Evolutionary conservation across 2,329 filamentous ascomycete species (phyloP).

Genomic region (Aspergillus ruber): DNA sequence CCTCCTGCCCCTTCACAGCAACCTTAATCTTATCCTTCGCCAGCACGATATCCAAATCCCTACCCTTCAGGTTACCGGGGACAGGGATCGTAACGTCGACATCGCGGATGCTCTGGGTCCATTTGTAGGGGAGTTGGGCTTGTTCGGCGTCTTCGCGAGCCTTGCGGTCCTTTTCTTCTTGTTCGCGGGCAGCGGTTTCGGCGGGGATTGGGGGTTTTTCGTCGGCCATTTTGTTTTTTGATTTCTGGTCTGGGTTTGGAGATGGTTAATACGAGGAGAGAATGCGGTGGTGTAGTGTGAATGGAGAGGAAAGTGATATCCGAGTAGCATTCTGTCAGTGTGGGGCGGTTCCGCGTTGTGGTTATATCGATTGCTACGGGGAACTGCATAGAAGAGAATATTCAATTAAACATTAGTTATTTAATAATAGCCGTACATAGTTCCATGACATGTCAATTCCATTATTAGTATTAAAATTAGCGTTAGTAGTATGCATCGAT

Average conservation of each 20-base stretch:
- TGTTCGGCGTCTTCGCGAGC: constrained; percentile 82
- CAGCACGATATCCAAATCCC: constrained; percentile 76
- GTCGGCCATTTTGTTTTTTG: constrained; percentile 20
- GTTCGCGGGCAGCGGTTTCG: constrained; percentile 44
- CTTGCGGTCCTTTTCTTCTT: constrained; percentile 52
- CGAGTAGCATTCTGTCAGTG: constrained; percentile 5
- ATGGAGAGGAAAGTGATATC: background rate
- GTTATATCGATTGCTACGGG: too few relatives aligned
- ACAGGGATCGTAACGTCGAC: constrained; percentile 73
- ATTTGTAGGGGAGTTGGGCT: constrained; percentile 88
- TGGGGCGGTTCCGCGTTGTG: background rate
- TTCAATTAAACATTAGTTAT: too few relatives aligned
- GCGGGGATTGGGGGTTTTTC: constrained; percentile 24
- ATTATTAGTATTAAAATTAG: background rate
- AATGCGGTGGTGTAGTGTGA: background rate
- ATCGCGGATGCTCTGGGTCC: constrained; percentile 88
- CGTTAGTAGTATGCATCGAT: background rate
- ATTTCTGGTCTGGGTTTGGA: background rate
- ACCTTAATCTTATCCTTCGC: constrained; percentile 72
- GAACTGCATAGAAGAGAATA: too few relatives aligned
- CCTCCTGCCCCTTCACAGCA: constrained; percentile 79
- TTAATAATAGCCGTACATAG: background rate
- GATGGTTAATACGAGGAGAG: background rate
- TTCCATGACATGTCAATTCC: background rate
- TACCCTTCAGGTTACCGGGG: constrained; percentile 74